Evolutionary conservation across 805 yeast species (phyloP), one percentile per base, ranked within the genome.

Genomic region (Candida gorgasii): DNA sequence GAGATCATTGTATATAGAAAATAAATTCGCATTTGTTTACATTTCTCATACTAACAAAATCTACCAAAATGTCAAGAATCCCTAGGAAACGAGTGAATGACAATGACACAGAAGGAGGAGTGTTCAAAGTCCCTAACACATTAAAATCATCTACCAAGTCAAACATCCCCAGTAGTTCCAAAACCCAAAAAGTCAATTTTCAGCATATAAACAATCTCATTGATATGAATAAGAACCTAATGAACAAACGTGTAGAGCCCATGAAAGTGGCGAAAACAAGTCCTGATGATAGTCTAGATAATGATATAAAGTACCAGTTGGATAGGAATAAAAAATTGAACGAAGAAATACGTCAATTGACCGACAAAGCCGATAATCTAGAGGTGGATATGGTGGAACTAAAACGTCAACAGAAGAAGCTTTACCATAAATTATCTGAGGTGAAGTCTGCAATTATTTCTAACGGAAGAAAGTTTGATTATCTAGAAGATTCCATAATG

Each of bases 401-500:
- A n/a, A 54, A 49, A 36, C 31, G 59, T 22, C 37, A 40, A 17
- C 48, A 49, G 17, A 46, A 40, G 29, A 46, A 46, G 30, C 24
- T 44, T 11, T 39, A 16, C 16, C 42, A 33, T 37, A 44, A 44
- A 32, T 39, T 44, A 15, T 22, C 45, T 2, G 53, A 49, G n/a
- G 20, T 44, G 22, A 44, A 46, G 17, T 38, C 37, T 16, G 12
- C 23, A 8, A 38, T 46, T 8, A 33, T 33, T 2, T 42, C 47
- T 8, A 42, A 41, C 19, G 44, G 40, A 5, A 19, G 53, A 26
- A 52, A 53, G 27, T 59, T 60, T 24, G 62, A 58, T 16, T 49
- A 44, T 32, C 29, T 54, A 37, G 68, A 59, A 51, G 57, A 48
- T 13, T 49, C 54, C 12, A 51, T 65, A 13, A 60, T 61, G 44